Conservation (phyloP, 2,329 filamentous ascomycete species). For the Teratosphaeria zuluensis region DNA sequence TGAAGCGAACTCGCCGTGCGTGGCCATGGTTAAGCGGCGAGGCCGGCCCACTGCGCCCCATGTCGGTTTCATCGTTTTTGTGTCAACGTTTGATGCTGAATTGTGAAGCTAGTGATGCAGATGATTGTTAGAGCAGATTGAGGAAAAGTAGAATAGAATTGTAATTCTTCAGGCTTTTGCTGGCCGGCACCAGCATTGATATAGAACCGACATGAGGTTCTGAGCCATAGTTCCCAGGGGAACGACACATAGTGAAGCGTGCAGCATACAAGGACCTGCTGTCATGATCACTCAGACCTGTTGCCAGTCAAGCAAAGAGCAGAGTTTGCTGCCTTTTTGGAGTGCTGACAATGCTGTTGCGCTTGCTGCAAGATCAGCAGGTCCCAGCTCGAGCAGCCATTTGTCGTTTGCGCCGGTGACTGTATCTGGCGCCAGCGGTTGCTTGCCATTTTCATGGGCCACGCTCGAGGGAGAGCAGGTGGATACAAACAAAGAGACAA, state of each 20-base stretch:
- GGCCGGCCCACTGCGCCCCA: neutral
- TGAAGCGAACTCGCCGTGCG: neutral
- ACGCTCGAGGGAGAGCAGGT: neutral
- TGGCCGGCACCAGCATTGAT: neutral
- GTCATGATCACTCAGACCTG: neutral
- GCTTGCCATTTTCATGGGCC: neutral
- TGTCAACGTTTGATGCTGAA: neutral
- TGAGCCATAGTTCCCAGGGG: neutral
- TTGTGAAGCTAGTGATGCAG: neutral
- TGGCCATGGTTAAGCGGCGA: neutral
- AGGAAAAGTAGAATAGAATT: neutral
- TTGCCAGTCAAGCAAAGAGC: neutral
- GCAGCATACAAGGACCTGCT: neutral
- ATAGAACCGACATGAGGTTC: neutral
- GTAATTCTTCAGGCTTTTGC: neutral
- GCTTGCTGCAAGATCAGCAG: neutral
- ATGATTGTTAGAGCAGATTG: neutral
- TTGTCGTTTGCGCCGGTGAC: too few relatives aligned
- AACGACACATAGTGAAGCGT: neutral
- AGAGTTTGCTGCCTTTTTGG: neutral
- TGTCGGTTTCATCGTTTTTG: neutral
- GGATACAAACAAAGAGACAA: neutral
- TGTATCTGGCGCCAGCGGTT: neutral
- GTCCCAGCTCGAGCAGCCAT: neutral
- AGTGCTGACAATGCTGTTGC: neutral